These are phyloP conservation scores for Letharia lupina DNA, from an alignment of 495 filamentous ascomycete genomes.

Conservation along the genomic window DNA sequence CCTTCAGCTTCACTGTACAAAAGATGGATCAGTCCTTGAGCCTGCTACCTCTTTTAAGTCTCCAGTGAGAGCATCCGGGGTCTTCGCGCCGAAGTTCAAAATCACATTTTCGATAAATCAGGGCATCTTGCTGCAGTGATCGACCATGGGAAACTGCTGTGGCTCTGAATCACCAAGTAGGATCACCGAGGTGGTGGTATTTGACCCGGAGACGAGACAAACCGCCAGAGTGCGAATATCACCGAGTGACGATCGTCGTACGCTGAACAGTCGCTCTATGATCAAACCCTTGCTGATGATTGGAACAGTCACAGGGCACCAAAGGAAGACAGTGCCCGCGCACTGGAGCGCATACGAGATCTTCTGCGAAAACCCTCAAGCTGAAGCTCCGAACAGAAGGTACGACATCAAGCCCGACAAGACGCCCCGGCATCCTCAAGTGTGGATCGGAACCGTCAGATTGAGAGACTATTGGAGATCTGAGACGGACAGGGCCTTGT, in stretches of 20 bases:
- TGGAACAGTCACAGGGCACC: background rate
- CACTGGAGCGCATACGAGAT: background rate
- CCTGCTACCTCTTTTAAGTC: background rate
- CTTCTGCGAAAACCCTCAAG: background rate
- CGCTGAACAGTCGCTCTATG: background rate
- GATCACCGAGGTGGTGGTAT: background rate
- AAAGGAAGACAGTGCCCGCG: background rate
- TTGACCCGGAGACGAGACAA: background rate
- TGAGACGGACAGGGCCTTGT: background rate
- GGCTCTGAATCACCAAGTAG: background rate
- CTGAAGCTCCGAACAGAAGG: background rate
- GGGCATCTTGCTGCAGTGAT: background rate
- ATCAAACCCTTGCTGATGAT: background rate
- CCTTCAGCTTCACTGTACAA: background rate
- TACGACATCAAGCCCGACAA: too few relatives aligned
- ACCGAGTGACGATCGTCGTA: background rate
- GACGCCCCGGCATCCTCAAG: too few relatives aligned
- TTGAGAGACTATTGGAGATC: too few relatives aligned
- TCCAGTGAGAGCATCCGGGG: background rate
- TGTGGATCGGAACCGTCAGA: too few relatives aligned
- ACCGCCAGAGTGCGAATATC: background rate
- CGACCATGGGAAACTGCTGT: background rate
- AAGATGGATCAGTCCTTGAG: background rate
- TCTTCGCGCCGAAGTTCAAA: background rate
- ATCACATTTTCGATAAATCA: background rate